Evolutionary conservation across 352 stramenopile genomes (phyloP).

Genomic region (Pythium aquatile): DNA sequence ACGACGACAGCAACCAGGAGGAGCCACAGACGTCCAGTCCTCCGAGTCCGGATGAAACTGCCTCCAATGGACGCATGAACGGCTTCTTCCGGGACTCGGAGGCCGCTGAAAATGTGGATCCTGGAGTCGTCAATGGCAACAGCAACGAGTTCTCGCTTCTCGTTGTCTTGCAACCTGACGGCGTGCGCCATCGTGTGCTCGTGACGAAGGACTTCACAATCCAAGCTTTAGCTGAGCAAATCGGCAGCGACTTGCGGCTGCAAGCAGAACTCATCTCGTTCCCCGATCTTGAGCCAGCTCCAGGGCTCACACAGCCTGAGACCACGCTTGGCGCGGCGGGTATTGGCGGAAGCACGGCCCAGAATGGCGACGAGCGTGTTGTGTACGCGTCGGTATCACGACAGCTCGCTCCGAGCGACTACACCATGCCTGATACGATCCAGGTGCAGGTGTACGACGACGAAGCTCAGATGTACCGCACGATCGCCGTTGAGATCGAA

Average conservation of each 20-base stretch:
- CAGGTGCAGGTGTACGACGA: constrained; percentile 76
- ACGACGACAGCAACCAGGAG: constrained; percentile 8
- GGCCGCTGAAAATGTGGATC: constrained; percentile 10
- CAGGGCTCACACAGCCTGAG: constrained; percentile 33
- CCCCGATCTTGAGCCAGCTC: constrained; percentile 44
- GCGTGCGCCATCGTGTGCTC: constrained; percentile 65
- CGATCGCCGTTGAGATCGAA: constrained; percentile 67
- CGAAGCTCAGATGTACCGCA: constrained; percentile 42
- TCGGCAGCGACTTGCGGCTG: constrained; percentile 65
- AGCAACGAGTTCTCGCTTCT: constrained; percentile 52
- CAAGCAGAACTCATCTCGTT: constrained; percentile 57
- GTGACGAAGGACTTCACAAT: constrained; percentile 54
- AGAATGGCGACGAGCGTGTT: constrained; percentile 33
- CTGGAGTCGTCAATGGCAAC: constrained; percentile 1
- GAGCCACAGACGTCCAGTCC: not conserved
- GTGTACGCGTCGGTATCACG: constrained; percentile 53
- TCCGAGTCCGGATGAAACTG: not conserved
- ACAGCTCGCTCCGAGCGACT: constrained; percentile 48
- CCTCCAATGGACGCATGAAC: constrained; percentile 8
- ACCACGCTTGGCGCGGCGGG: constrained; percentile 40
- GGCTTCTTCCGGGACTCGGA: constrained; percentile 14
- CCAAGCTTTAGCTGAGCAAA: constrained; percentile 44
- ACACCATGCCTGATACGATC: constrained; percentile 83
- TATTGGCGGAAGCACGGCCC: constrained; percentile 22
- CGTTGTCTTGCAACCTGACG: constrained; percentile 72